Conservation (phyloP, 2,329 filamentous ascomycete genomes). For the Beauveria varroae region DNA sequence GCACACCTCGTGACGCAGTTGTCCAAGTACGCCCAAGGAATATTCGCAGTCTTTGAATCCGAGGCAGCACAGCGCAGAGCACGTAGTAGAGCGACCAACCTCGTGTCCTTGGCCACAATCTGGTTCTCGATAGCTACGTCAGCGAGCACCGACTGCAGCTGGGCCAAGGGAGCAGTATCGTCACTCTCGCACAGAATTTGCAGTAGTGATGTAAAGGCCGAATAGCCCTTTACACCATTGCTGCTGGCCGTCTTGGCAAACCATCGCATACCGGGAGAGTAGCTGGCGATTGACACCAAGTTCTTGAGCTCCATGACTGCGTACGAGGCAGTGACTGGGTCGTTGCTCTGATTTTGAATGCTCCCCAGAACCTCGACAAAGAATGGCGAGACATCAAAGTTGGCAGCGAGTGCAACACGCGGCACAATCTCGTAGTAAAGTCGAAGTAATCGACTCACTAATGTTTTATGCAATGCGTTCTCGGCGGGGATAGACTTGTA, state of each 20-base stretch:
- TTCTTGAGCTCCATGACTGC: constrained; percentile 71
- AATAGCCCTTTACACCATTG: constrained; percentile 33
- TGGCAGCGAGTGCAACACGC: constrained; percentile 70
- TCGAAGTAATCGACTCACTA: constrained; percentile 67
- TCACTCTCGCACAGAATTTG: constrained; percentile 32
- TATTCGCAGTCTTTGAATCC: constrained; percentile 24
- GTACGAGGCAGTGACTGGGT: constrained; percentile 44
- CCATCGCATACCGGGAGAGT: constrained; percentile 83
- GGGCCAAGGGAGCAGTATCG: constrained; percentile 26
- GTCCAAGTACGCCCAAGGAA: constrained; percentile 66
- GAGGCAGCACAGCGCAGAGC: constrained; percentile 20
- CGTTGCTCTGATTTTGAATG: constrained; percentile 46
- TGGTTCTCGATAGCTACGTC: constrained; percentile 59
- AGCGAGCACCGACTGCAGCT: constrained; percentile 48
- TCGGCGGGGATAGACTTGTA: constrained; percentile 63
- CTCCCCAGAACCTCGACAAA: constrained; percentile 61
- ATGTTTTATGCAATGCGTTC: constrained; percentile 69
- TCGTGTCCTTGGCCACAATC: constrained; percentile 47
- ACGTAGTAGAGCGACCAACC: constrained; percentile 40
- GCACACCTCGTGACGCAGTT: constrained; percentile 73
- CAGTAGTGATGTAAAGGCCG: constrained; percentile 66
- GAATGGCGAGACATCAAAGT: constrained; percentile 77
- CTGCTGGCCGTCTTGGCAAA: constrained; percentile 65
- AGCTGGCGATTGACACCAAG: constrained; percentile 69
- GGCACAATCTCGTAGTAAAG: constrained; percentile 84